Base-by-base conservation (phyloP, 768 basidiomycete species). In the Leccinum uliginosum region DNA sequence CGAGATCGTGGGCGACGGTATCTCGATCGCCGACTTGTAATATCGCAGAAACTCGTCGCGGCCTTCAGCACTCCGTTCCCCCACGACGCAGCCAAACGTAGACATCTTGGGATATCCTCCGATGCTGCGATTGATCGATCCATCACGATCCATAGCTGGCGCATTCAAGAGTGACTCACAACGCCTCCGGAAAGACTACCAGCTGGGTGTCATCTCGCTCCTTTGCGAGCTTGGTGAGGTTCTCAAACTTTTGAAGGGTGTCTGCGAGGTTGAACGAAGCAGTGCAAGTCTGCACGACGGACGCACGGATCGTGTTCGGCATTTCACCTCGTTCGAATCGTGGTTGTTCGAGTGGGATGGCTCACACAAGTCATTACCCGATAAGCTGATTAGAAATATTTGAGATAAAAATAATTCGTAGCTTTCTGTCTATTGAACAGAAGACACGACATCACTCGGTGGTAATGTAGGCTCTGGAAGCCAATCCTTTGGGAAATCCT, bases 401-500 rank as follows among this genome's bases (percentile, higher is more conserved):
- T 47, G 17, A 32, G 50, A 40, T 56, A 46, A 38, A 44, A 53
- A 12, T 51, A 51, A 59, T 24, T 48, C 6, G 11, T 49, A 52
- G 40, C 27, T 34, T 38, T 19, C 23, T 14, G 21, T 47, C 58
- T 59, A 71, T 56, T 56, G 38, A 27, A 50, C 51, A 54, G 35
- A 44, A 44, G 54, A 29, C 9, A 35, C 32, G 38, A 50, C 47
- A 50, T 64, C 50, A 29, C 50, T 30, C 50, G 44, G 34, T 43
- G 38, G 24, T 17, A 49, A 56, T 48, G 62, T 24, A 24, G 51
- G 52, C 50, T 56, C 65, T 50, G 86, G 86, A 56, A 95, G 76
- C 93, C 93, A 97, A 68, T 89, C 89, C 66, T 80, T 73, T 9
- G 93, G 93, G 70, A 94, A 96, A 67, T 94, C 91, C 60, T 73